phyloP scores from a whole-genome alignment of 1,284 basidiomycete genomes.

The Quambalaria eucalypti region DNA sequence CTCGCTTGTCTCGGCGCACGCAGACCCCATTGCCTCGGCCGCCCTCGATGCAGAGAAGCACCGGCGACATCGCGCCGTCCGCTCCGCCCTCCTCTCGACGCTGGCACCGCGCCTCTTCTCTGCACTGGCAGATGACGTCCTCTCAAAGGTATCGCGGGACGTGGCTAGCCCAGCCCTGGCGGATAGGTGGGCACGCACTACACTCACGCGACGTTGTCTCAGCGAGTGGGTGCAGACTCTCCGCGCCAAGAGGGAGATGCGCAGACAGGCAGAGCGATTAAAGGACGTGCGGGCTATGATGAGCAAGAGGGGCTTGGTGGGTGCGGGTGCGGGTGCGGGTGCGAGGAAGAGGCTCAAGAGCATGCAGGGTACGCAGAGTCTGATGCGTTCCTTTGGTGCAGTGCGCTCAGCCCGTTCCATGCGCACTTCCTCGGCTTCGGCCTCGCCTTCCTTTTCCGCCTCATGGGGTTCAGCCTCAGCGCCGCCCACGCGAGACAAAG shows the following conservation, averaged over 20 bases:
- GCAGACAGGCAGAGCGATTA: neutral
- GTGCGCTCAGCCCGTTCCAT: neutral
- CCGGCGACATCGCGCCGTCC: neutral
- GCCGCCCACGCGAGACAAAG: too few relatives aligned
- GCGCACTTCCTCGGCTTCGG: neutral
- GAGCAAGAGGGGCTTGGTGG: slow-evolving; percentile 9
- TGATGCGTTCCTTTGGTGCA: neutral
- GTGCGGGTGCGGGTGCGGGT: neutral
- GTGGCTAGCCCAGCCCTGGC: neutral
- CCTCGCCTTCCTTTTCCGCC: neutral
- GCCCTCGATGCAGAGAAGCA: neutral
- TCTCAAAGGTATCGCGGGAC: neutral
- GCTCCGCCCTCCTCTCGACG: neutral
- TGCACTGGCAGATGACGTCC: neutral
- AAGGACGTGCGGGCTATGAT: neutral
- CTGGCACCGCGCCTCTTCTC: neutral
- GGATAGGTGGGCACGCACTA: neutral
- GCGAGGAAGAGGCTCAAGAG: slow-evolving; percentile 4
- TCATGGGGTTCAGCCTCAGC: neutral
- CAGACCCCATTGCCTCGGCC: slow-evolving; percentile 11
- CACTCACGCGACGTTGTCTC: neutral
- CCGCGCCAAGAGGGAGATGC: neutral
- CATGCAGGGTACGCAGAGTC: too few relatives aligned
- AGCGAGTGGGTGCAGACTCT: neutral
- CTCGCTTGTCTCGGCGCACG: neutral